Percentiles rank a stretch among this genome's conserved stretches.
Evolutionary conservation across 306 rosid species (phyloP).

Genomic region (Cicer chorassanicum): DNA sequence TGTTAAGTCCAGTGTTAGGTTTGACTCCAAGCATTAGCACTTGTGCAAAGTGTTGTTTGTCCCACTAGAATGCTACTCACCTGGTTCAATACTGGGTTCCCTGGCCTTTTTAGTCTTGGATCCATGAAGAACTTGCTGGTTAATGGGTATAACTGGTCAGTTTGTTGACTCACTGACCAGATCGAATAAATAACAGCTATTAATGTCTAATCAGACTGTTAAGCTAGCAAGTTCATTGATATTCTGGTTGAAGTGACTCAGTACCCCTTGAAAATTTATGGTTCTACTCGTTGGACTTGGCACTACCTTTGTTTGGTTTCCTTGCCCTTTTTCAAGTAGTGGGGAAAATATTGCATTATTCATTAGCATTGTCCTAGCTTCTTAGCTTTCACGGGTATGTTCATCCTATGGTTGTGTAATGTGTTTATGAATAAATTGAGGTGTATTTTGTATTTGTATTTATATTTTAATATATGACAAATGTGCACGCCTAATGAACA

Average conservation of each 20-base stretch:
- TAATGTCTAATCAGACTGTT: neutral
- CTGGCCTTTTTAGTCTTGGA: neutral
- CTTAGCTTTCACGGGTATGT: constrained; percentile 22
- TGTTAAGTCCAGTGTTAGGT: neutral
- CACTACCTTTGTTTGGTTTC: constrained; percentile 34
- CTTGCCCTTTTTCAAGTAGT: constrained; percentile 2
- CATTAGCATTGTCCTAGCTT: constrained; percentile 14
- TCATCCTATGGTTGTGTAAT: constrained; percentile 24
- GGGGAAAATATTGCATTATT: constrained; percentile 23
- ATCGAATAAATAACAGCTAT: neutral
- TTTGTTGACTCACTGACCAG: neutral
- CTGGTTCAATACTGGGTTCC: constrained; percentile 15
- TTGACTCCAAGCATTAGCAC: neutral
- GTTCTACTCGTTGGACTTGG: constrained; percentile 21
- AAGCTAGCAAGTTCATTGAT: neutral
- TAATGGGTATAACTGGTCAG: too few relatives aligned
- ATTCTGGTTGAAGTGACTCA: constrained; percentile 17
- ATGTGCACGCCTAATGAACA: constrained; percentile 32
- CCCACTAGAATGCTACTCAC: neutral
- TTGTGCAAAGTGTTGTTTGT: neutral
- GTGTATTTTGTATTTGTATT: constrained; percentile 37
- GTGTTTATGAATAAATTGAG: constrained; percentile 24
- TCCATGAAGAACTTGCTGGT: too few relatives aligned
- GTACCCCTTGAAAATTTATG: neutral
- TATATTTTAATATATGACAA: constrained; percentile 36